Conservation (phyloP, 2,329 filamentous ascomycete genomes). For the Apiospora hydei region DNA sequence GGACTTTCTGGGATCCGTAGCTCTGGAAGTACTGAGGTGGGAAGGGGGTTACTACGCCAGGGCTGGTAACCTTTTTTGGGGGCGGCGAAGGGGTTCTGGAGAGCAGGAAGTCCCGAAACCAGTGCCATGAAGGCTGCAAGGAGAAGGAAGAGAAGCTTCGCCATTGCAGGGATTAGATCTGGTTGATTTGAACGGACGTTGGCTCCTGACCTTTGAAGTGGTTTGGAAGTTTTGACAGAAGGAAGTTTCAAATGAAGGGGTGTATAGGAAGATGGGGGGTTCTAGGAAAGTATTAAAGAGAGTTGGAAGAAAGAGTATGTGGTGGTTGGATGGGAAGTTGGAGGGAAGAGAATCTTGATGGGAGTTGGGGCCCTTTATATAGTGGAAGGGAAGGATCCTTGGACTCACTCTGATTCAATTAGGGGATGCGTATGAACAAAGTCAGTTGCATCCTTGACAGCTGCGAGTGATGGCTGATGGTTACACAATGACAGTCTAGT, state of each 20-base stretch:
- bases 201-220: neutral
- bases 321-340: neutral
- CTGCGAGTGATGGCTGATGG: neutral
- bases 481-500: neutral
- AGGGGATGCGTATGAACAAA: neutral
- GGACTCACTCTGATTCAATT: neutral
- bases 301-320: neutral
- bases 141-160: neutral
- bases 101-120: neutral
- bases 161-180: neutral
- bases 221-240: neutral
- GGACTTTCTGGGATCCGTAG: slow-evolving; percentile 1
- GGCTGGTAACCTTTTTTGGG: neutral
- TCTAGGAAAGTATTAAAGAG: neutral
- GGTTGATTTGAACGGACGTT: neutral
- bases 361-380: neutral
- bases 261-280: neutral
- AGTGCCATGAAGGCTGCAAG: neutral
- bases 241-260: neutral
- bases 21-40: neutral
- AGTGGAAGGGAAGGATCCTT: neutral
- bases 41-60: neutral
- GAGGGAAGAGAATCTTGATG: neutral
- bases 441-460: neutral
- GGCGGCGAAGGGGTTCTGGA: neutral